These are phyloP conservation scores for Apiotrichum porosum DNA, from an alignment of 1,284 basidiomycete species.

Conservation along the genomic window DNA sequence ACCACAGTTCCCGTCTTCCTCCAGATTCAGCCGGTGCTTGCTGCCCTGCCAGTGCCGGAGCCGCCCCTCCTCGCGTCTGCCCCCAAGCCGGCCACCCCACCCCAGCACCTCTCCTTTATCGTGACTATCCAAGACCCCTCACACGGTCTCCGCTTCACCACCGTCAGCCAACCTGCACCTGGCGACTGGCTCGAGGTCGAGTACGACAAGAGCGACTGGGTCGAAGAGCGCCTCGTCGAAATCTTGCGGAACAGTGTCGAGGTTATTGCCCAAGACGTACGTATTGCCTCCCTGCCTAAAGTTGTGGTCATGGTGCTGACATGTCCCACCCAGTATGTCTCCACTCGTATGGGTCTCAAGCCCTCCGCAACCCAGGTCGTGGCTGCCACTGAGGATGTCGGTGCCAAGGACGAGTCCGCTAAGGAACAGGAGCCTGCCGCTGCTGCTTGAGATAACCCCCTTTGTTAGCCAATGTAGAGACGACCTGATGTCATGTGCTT, in stretches of 20 bases:
- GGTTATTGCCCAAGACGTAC: slow-evolving; percentile 72
- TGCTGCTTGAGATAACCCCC: not conserved
- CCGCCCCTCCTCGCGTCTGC: slow-evolving; percentile 26
- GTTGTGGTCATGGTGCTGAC: slow-evolving; percentile 1
- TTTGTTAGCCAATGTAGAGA: no score
- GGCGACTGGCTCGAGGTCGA: slow-evolving; percentile 76
- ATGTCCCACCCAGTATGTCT: slow-evolving; percentile 37
- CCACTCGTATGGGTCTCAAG: slow-evolving; percentile 47
- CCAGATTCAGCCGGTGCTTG: slow-evolving; percentile 82
- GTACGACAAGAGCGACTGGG: slow-evolving; percentile 85
- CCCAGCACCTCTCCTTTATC: slow-evolving; percentile 74
- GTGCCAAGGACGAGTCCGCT: not conserved
- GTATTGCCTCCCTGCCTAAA: slow-evolving; percentile 9
- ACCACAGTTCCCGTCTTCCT: slow-evolving; percentile 88
- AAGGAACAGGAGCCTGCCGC: not conserved
- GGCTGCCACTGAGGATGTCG: not conserved
- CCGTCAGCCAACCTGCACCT: slow-evolving; percentile 74
- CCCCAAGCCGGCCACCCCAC: slow-evolving; percentile 14
- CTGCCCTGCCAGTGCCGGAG: slow-evolving; percentile 53
- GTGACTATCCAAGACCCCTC: slow-evolving; percentile 74
- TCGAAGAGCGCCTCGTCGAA: slow-evolving; percentile 86
- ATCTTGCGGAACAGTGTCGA: slow-evolving; percentile 73
- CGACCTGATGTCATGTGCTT: no score
- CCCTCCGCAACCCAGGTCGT: slow-evolving; percentile 13
- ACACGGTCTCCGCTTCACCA: slow-evolving; percentile 69